Evolutionary conservation across 2,329 filamentous ascomycete genomes (phyloP).

Genomic region (Mycogone perniciosa): DNA sequence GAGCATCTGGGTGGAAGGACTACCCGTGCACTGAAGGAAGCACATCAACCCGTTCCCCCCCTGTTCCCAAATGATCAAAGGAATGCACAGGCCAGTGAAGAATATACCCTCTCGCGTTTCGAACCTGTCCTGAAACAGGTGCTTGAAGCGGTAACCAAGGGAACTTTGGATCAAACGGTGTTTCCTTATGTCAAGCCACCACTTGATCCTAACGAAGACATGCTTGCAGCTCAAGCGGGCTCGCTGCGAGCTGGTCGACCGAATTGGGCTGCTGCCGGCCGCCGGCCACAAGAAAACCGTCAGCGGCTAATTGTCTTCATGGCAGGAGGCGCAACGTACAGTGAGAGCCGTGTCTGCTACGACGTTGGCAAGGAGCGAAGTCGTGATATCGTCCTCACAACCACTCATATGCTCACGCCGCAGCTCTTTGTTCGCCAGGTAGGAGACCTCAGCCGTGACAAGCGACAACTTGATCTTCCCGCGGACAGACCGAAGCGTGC

Average conservation of each 20-base stretch:
- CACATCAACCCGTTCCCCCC: constrained; percentile 56
- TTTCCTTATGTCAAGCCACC: constrained; percentile 73
- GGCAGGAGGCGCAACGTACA: constrained; percentile 91
- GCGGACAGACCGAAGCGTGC: constrained; percentile 72
- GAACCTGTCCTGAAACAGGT: constrained; percentile 76
- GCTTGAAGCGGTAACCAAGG: constrained; percentile 66
- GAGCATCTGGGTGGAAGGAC: constrained; percentile 74
- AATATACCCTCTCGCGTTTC: constrained; percentile 81
- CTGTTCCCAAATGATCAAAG: constrained; percentile 65
- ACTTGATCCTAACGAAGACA: constrained; percentile 54
- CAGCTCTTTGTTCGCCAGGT: constrained; percentile 77
- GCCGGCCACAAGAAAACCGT: constrained; percentile 67
- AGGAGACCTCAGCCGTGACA: constrained; percentile 69
- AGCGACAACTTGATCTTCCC: constrained; percentile 71
- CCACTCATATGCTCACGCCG: constrained; percentile 89
- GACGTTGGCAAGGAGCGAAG: constrained; percentile 67
- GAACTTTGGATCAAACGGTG: constrained; percentile 56
- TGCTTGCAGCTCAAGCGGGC: constrained; percentile 52
- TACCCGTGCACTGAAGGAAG: constrained; percentile 66
- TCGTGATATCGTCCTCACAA: constrained; percentile 80
- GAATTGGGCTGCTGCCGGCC: constrained; percentile 84
- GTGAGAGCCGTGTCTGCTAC: constrained; percentile 84
- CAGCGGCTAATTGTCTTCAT: constrained; percentile 92
- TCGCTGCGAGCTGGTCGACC: constrained; percentile 89
- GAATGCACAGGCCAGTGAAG: constrained; percentile 55